Evolutionary conservation across 208 protist species (phyloP).

Genomic region (Lotmaria passim): DNA sequence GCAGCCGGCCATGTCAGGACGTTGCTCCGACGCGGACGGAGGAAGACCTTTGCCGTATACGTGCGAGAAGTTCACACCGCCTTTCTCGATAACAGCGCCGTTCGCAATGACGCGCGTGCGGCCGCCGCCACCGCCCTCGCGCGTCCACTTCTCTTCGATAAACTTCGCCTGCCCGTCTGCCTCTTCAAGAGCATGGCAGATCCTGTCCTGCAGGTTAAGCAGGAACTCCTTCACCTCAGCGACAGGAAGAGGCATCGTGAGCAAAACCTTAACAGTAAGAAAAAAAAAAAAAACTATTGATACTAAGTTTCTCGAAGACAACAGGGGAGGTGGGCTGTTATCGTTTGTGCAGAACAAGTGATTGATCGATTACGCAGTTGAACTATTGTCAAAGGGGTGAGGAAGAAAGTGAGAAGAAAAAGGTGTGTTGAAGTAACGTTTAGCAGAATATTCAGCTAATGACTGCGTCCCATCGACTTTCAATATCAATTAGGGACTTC

Average conservation of each 20-base stretch:
- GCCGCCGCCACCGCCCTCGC: slow-evolving; percentile 52
- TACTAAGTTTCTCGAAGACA: not conserved
- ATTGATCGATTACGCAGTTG: not conserved
- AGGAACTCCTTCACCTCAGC: slow-evolving; percentile 43
- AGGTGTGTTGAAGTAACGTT: too few species aligned
- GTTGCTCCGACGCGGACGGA: slow-evolving; percentile 40
- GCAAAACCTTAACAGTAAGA: not conserved
- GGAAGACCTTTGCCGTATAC: slow-evolving; percentile 63
- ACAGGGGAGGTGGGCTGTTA: not conserved
- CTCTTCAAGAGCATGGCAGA: slow-evolving; percentile 50
- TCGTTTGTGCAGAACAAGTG: too few species aligned
- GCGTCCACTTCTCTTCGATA: slow-evolving; percentile 66
- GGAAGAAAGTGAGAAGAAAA: too few species aligned
- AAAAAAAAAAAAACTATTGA: not conserved
- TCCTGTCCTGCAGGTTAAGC: slow-evolving; percentile 55
- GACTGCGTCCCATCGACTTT: too few species aligned
- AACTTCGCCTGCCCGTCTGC: slow-evolving; percentile 52
- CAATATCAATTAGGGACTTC: too few species aligned
- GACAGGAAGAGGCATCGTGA: slow-evolving; percentile 24
- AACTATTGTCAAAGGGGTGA: too few species aligned
- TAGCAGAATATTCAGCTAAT: too few species aligned
- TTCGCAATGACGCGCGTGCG: slow-evolving; percentile 59
- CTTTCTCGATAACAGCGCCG: slow-evolving; percentile 74
- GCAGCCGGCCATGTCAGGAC: slow-evolving; percentile 41
- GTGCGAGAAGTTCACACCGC: slow-evolving; percentile 80